Conservation (phyloP, 768 basidiomycete genomes). For the Pulveroboletus sp. region DNA sequence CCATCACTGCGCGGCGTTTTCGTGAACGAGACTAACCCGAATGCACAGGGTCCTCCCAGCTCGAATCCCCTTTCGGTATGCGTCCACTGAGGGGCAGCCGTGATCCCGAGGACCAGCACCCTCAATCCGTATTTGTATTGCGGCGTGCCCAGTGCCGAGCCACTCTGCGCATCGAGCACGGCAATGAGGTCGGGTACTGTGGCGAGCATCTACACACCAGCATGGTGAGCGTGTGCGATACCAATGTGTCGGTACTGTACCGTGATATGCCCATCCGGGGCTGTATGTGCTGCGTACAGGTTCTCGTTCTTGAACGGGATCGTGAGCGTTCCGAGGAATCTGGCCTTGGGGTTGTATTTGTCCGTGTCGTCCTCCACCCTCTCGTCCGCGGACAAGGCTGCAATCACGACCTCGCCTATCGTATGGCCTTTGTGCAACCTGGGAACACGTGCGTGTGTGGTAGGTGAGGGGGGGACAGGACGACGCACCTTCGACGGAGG, state of each 20-base stretch:
- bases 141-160: slow-evolving; percentile 59
- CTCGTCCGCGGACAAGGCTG: slow-evolving; percentile 25
- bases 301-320: slow-evolving; percentile 69
- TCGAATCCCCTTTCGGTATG: slow-evolving; percentile 46
- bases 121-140: slow-evolving; percentile 60
- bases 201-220: slow-evolving; percentile 40
- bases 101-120: slow-evolving; percentile 49
- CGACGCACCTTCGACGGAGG: slow-evolving; percentile 36
- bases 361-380: slow-evolving; percentile 26
- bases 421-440: slow-evolving; percentile 39
- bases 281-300: slow-evolving; percentile 44
- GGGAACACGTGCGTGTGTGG: background rate
- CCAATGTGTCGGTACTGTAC: slow-evolving; percentile 17
- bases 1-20: too few relatives aligned
- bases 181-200: slow-evolving; percentile 66
- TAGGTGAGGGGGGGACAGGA: background rate
- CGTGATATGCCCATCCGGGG: slow-evolving; percentile 26
- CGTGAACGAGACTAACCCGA: slow-evolving; percentile 39
- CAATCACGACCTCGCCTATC: slow-evolving; percentile 37
- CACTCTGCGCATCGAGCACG: slow-evolving; percentile 61
- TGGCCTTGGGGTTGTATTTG: slow-evolving; percentile 13
- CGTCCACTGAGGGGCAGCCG: slow-evolving; percentile 56
- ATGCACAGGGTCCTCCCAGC: slow-evolving; percentile 51
- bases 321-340: slow-evolving; percentile 33
- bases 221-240: background rate